These are phyloP conservation scores for Fusarium heterosporum DNA, from an alignment of 2,329 filamentous ascomycete species.

Conservation along the genomic window DNA sequence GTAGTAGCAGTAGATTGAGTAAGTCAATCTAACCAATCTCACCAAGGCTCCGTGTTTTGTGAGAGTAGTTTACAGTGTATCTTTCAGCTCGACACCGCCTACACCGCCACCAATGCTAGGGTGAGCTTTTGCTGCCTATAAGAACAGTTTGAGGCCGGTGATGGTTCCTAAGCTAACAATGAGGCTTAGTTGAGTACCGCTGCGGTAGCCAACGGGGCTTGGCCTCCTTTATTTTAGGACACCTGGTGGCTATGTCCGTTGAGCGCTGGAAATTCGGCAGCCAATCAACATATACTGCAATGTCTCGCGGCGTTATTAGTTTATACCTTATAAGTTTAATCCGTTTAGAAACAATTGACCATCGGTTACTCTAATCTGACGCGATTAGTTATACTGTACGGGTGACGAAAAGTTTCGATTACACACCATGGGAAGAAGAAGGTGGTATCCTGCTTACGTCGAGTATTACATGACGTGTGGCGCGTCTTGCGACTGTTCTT, in stretches of 20 bases:
- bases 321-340: background rate
- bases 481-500: background rate
- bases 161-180: background rate
- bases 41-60: no score
- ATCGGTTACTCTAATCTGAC: background rate
- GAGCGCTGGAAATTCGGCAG: background rate
- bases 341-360: background rate
- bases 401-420: background rate
- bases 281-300: background rate
- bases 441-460: conserved; percentile 13
- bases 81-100: background rate
- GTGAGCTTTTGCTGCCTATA: background rate
- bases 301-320: background rate
- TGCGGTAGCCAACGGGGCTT: background rate
- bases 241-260: background rate
- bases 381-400: background rate
- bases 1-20: no score
- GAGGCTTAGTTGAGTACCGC: background rate
- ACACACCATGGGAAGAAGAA: background rate
- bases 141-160: background rate
- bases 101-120: conserved; percentile 13
- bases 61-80: no score
- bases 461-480: conserved; percentile 1
- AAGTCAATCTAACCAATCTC: no score
- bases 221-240: conserved; percentile 6